phyloP scores from a whole-genome alignment of 768 basidiomycete species.

The Macrolepiota albuminosa region DNA sequence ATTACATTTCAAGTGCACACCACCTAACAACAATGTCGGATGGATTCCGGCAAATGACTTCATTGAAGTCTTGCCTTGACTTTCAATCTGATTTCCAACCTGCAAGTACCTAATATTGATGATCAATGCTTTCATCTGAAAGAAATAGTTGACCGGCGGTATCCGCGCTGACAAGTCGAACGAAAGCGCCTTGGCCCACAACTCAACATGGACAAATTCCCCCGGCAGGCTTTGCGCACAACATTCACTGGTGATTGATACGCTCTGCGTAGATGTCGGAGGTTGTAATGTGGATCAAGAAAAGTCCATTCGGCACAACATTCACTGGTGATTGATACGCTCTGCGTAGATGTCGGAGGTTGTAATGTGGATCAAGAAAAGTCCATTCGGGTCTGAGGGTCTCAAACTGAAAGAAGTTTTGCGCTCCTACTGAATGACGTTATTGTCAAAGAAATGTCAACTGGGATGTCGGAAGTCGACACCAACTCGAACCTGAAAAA shows the following conservation, averaged over 20 bases:
- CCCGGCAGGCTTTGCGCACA: background rate
- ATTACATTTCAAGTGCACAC: too few relatives aligned
- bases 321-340: background rate
- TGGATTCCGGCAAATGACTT: background rate
- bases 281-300: background rate
- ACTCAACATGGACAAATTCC: conserved; percentile 9
- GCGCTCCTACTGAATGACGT: background rate
- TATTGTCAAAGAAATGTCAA: background rate
- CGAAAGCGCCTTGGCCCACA: conserved; percentile 9
- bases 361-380: background rate
- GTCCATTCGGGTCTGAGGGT: background rate
- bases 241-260: background rate
- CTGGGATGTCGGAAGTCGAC: background rate
- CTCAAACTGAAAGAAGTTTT: background rate
- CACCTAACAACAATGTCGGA: too few relatives aligned
- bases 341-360: background rate
- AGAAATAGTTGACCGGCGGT: background rate
- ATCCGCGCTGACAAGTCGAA: conserved; percentile 10
- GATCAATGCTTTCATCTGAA: background rate
- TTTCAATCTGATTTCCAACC: background rate
- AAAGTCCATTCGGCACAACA: background rate
- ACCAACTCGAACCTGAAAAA: background rate
- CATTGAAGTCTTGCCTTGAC: too few relatives aligned
- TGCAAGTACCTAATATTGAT: background rate
- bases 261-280: background rate